Evolutionary conservation across 805 yeast species (phyloP).

Genomic region (Yamadazyma kitorensis): DNA sequence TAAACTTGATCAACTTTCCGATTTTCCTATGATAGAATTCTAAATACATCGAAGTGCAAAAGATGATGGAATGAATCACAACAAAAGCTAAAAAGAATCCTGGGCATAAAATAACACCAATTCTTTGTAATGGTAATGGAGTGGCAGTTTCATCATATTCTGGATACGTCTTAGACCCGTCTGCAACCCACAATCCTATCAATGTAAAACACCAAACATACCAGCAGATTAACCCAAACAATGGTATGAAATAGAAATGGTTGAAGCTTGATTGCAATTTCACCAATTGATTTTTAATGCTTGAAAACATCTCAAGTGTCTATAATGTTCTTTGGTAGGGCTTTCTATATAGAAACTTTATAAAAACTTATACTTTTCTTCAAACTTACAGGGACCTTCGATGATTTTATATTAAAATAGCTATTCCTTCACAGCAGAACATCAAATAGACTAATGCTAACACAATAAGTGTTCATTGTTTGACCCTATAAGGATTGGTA

Average conservation of each 20-base stretch:
- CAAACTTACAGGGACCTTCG: too few relatives aligned
- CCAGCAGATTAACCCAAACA: conserved; percentile 26
- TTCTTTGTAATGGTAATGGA: conserved; percentile 24
- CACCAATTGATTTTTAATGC: too few relatives aligned
- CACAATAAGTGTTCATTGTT: too few relatives aligned
- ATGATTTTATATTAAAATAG: too few relatives aligned
- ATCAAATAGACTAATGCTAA: too few relatives aligned
- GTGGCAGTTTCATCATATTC: conserved; percentile 18
- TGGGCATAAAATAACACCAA: conserved; percentile 22
- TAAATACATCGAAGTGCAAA: conserved; percentile 21
- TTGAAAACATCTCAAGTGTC: too few relatives aligned
- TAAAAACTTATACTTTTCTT: too few relatives aligned
- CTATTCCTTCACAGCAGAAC: too few relatives aligned
- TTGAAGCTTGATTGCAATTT: too few relatives aligned
- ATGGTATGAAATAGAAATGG: conserved; percentile 24
- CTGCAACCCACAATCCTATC: conserved; percentile 19
- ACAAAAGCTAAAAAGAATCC: conserved; percentile 20
- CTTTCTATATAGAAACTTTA: too few relatives aligned
- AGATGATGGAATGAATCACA: conserved; percentile 20
- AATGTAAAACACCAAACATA: conserved; percentile 20
- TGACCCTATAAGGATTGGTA: too few relatives aligned
- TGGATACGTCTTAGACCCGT: conserved; percentile 20
- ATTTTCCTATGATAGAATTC: conserved; percentile 27
- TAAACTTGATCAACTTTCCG: conserved; percentile 27
- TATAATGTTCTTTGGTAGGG: too few relatives aligned